Evolutionary conservation across 2,329 filamentous ascomycete species (phyloP), one percentile per base, ranked within the genome.

Genomic region (Talaromyces sp.): DNA sequence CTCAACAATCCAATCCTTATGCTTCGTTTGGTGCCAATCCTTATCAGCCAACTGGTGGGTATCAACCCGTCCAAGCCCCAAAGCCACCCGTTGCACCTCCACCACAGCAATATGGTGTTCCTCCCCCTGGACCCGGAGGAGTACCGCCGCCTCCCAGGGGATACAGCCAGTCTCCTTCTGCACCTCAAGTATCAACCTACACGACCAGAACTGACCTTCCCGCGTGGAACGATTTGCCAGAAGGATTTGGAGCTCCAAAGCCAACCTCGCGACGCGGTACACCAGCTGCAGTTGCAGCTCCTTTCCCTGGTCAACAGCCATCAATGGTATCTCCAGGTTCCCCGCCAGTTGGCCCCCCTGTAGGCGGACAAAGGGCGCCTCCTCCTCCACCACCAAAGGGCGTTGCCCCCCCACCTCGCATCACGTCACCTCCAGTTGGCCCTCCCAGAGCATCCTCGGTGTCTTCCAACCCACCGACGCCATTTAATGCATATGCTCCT

Each of bases 221-320:
- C 31, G 90, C 91, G 71, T 99, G 95, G 95, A 99, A 99, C 71
- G 95, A 99, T 77, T 90, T 96, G 61, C 95, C 95, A 1, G 86
- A 97, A 72, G 91, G 80, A 64, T 88, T 98, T 54, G 84, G 87
- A 53, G 31, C 62, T 7, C 47, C 29, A 54, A 92, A 94, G 81
- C 81, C 85, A 63, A 84, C 90, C 15, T 85, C 89, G 25, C 88
- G 93, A 70, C 87, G 89, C 74, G 84, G 84, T 54, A 97, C 94
- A 0, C 92, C 93, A 2, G 74, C 74, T 36, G 74, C 80, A 51
- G 86, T 88, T 61, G 87, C 84, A n/a, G 87, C 91, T 19, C 91
- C 92, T 8, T 96, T 95, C 81, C 85, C 88, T 1, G 86, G 86
- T 70, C 88, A 91, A 73, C 84, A 84, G 31, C 56, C 61, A 17